phyloP scores from a whole-genome alignment of 2,329 filamentous ascomycete genomes.

The Aspergillus neoniger region DNA sequence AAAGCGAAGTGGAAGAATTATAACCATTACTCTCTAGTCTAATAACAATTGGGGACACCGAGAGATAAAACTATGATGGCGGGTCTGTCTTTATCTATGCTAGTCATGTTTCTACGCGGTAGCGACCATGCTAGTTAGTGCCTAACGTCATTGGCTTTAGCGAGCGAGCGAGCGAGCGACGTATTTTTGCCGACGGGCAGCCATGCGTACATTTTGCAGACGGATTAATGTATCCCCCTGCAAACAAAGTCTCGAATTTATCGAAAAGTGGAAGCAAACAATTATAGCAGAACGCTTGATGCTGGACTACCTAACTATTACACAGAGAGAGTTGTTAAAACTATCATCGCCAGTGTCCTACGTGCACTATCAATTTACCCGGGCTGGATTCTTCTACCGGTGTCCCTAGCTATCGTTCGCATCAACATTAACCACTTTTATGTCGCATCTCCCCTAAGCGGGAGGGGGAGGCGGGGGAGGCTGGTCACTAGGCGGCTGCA shows the following conservation, averaged over 20 bases:
- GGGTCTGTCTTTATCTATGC: neutral
- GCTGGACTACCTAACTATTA: neutral
- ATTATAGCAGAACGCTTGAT: neutral
- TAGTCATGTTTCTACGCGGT: neutral
- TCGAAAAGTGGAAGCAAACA: neutral
- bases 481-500: constrained; percentile 54
- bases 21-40: too few relatives aligned
- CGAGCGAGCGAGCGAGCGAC: neutral
- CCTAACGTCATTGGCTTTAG: neutral
- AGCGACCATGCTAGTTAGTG: neutral
- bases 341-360: neutral
- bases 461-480: constrained; percentile 64
- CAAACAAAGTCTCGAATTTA: neutral
- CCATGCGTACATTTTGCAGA: neutral
- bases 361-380: neutral
- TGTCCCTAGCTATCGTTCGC: neutral
- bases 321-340: neutral
- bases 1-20: too few relatives aligned
- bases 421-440: neutral
- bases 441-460: constrained; percentile 24
- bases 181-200: neutral
- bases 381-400: neutral
- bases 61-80: neutral
- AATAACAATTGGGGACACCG: too few relatives aligned
- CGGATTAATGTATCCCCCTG: neutral